These are phyloP conservation scores for Ceratobasidium sp. DNA, from an alignment of 1,284 basidiomycete genomes.

Conservation along the genomic window DNA sequence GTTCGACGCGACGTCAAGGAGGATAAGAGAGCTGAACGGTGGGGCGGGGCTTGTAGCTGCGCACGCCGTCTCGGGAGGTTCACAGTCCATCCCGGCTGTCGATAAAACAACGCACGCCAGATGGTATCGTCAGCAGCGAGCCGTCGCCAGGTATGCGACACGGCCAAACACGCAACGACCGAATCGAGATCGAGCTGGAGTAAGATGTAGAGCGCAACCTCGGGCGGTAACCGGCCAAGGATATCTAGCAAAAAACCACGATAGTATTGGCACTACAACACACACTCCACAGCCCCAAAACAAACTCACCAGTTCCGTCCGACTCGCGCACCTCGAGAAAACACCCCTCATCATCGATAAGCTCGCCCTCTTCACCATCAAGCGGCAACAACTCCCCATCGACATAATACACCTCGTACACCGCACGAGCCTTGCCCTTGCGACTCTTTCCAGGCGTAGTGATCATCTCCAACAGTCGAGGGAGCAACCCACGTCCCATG, in stretches of 20 bases:
- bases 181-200: slow-evolving; percentile 66
- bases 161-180: slow-evolving; percentile 71
- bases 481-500: slow-evolving; percentile 18
- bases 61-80: slow-evolving; percentile 57
- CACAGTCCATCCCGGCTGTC: slow-evolving; percentile 69
- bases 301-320: slow-evolving; percentile 69
- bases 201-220: slow-evolving; percentile 64
- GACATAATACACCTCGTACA: not conserved
- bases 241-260: slow-evolving; percentile 54
- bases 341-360: slow-evolving; percentile 83
- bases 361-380: slow-evolving; percentile 84
- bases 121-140: slow-evolving; percentile 78
- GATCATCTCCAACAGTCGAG: slow-evolving; percentile 41
- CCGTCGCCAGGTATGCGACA: slow-evolving; percentile 75
- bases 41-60: slow-evolving; percentile 28
- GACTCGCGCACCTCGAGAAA: slow-evolving; percentile 70
- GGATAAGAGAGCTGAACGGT: slow-evolving; percentile 10
- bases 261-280: too few relatives aligned
- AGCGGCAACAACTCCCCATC: slow-evolving; percentile 72
- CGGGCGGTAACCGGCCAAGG: slow-evolving; percentile 61
- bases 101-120: slow-evolving; percentile 78
- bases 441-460: slow-evolving; percentile 21
- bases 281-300: slow-evolving; percentile 41
- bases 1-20: slow-evolving; percentile 15
- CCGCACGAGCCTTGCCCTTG: slow-evolving; percentile 24